Base-by-base conservation (phyloP, 495 filamentous ascomycete genomes). In the Articulospora tetracladia region DNA sequence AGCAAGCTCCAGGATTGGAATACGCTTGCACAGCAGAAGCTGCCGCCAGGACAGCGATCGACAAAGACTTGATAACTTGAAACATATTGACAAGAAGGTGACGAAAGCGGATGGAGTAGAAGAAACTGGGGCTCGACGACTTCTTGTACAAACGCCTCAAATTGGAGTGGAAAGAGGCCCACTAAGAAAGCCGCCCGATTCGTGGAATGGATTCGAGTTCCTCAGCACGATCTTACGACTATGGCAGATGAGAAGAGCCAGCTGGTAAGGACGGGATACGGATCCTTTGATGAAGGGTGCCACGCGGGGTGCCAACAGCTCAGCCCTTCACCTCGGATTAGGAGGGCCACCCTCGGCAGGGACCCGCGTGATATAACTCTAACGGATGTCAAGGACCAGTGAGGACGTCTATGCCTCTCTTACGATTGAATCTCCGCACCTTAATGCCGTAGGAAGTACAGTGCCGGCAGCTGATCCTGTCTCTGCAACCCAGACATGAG, bases 1-100 rank as follows among this genome's bases (percentile, higher is more conserved):
- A 76, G 70, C 86, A 89, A 11, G 80, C 62, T 12, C 78, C 74
- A 0, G 84, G 84, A 57, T 82, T 77, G 15, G 77, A 71, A 63
- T 79, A 81, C 41, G 71, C 74, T 46, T 74, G 70, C 23, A 65
- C 78, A 28, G 71, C 63, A 1, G 71, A 19, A 22, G 27, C 49
- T 25, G 48, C 15, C 41, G 41, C 55, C 10, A 59, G 49, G n/a
- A 48, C 11, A 26, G 39, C 34, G 12, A 50, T 53, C 20, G 56
- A 32, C 25, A 63, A 30, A 58, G 36, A 39, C 24, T 50, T 58
- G 19, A 63, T 23, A 36, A 51, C 22, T 3, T 27, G n/a, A 55
- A 58, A 49, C 61, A 63, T 63, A 25, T 20, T 60, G 41, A 12
- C 8, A 44, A 44, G 39, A 44, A 44, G 15, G 39, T n/a, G 39